Evolutionary conservation across 1,284 basidiomycete genomes (phyloP).

Genomic region (Malassezia slooffiae): DNA sequence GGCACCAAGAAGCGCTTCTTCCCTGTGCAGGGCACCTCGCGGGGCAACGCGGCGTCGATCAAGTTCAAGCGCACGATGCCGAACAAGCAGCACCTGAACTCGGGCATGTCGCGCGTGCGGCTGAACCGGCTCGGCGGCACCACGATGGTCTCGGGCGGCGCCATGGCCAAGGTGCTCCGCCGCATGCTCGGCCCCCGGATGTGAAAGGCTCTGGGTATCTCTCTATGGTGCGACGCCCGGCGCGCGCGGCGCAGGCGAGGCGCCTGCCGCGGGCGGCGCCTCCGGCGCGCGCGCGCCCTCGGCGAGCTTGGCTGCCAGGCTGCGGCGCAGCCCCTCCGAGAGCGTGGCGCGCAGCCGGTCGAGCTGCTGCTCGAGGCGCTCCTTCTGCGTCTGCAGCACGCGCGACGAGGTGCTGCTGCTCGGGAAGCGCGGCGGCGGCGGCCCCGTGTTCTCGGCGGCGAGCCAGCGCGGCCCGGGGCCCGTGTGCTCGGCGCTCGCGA

Average conservation of each 20-base stretch:
- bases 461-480: conserved; percentile 30
- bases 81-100: conserved; percentile 35
- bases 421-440: neutral
- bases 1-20: conserved; percentile 36
- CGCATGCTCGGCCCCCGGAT: conserved; percentile 31
- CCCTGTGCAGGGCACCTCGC: conserved; percentile 21
- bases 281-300: too few species aligned
- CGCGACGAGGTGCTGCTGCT: neutral
- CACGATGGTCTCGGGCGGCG: conserved; percentile 20
- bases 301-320: conserved; percentile 5
- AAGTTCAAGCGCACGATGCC: conserved; percentile 26
- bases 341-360: conserved; percentile 15
- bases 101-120: conserved; percentile 28
- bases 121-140: conserved; percentile 28
- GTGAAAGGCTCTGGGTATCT: too few species aligned
- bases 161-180: conserved; percentile 25
- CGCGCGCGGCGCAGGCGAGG: neutral
- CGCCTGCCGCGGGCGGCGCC: too few species aligned
- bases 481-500: conserved; percentile 18
- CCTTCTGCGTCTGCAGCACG: conserved; percentile 5
- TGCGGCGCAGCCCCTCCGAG: conserved; percentile 23
- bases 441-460: neutral
- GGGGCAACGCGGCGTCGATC: conserved; percentile 19
- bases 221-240: neutral
- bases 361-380: conserved; percentile 11